Percentiles rank a stretch among this genome's conserved stretches.
These are phyloP conservation scores for Zygosaccharomyces pseudobailii DNA, from an alignment of 1,139 yeast genomes.

Conservation along the genomic window DNA sequence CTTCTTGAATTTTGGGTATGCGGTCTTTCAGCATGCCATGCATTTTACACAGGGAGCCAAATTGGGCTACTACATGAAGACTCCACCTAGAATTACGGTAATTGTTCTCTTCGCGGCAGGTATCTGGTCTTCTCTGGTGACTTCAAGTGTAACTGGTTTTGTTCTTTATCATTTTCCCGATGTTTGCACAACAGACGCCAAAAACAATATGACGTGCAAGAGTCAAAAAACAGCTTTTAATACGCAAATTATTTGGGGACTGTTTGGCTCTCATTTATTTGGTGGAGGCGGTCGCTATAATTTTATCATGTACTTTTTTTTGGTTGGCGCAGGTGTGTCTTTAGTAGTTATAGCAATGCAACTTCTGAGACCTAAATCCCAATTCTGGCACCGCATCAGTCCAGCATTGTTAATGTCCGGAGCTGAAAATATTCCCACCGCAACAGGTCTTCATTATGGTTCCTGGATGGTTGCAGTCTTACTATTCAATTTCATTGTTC, in stretches of 20 bases:
- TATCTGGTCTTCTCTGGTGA: conserved; percentile 38
- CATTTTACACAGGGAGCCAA: conserved; percentile 54
- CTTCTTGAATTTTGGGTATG: conserved; percentile 55
- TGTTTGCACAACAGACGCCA: conserved; percentile 45
- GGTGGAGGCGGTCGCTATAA: conserved; percentile 38
- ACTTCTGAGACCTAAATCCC: conserved; percentile 45
- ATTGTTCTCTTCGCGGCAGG: conserved; percentile 46
- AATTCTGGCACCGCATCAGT: conserved; percentile 38
- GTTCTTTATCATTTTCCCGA: conserved; percentile 40
- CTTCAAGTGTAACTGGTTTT: conserved; percentile 43
- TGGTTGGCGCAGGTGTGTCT: conserved; percentile 44
- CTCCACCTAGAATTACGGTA: conserved; percentile 58
- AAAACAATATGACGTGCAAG: conserved; percentile 46
- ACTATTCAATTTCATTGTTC: conserved; percentile 46
- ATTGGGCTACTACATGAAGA: conserved; percentile 55
- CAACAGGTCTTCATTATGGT: conserved; percentile 46
- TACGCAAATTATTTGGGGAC: conserved; percentile 62
- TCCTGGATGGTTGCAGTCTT: conserved; percentile 46
- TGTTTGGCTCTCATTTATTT: conserved; percentile 52
- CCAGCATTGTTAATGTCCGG: conserved; percentile 51
- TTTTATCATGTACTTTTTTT: conserved; percentile 41
- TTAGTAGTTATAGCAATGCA: conserved; percentile 43
- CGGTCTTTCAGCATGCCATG: conserved; percentile 53
- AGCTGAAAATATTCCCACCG: conserved; percentile 48
- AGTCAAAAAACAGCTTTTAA: conserved; percentile 44